Percentiles rank a stretch among this genome's conserved stretches.
Conservation (phyloP, 768 basidiomycete genomes). For the Leccinum rimulosum region DNA sequence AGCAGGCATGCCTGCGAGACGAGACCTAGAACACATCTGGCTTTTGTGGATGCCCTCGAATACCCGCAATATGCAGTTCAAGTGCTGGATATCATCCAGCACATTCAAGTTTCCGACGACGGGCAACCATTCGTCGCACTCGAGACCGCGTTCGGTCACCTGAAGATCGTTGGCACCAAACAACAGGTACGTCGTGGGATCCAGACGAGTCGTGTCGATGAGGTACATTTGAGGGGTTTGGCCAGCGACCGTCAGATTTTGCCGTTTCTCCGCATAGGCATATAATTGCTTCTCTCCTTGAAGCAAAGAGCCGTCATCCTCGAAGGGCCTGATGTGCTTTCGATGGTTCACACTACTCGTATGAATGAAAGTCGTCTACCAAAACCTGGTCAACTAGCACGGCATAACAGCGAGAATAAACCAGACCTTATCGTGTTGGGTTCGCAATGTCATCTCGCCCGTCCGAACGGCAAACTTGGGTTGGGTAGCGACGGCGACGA, state of each 20-base stretch:
- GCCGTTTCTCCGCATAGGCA: slow-evolving; percentile 81
- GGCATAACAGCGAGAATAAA: slow-evolving; percentile 2
- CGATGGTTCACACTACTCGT: slow-evolving; percentile 83
- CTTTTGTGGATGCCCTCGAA: slow-evolving; percentile 76
- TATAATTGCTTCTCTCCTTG: slow-evolving; percentile 68
- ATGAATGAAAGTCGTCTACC: slow-evolving; percentile 74
- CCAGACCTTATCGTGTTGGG: slow-evolving; percentile 79
- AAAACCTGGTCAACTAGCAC: slow-evolving; percentile 7
- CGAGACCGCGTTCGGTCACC: slow-evolving; percentile 68
- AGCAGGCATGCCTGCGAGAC: slow-evolving; percentile 33
- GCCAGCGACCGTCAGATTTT: slow-evolving; percentile 56
- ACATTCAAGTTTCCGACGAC: slow-evolving; percentile 70
- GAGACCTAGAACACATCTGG: slow-evolving; percentile 26
- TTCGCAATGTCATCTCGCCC: slow-evolving; percentile 65
- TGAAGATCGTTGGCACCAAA: slow-evolving; percentile 84
- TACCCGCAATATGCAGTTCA: slow-evolving; percentile 88
- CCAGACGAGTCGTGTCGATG: slow-evolving; percentile 78
- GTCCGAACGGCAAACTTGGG: slow-evolving; percentile 87
- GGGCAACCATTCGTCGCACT: slow-evolving; percentile 91
- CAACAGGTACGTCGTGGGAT: slow-evolving; percentile 85
- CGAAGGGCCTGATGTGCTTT: slow-evolving; percentile 39
- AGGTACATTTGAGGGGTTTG: slow-evolving; percentile 62
- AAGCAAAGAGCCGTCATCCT: slow-evolving; percentile 15
- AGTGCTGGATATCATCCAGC: slow-evolving; percentile 77
- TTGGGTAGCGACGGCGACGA: slow-evolving; percentile 83